Conservation (phyloP, 106 monocot genomes). For the Acorus gramineus region DNA sequence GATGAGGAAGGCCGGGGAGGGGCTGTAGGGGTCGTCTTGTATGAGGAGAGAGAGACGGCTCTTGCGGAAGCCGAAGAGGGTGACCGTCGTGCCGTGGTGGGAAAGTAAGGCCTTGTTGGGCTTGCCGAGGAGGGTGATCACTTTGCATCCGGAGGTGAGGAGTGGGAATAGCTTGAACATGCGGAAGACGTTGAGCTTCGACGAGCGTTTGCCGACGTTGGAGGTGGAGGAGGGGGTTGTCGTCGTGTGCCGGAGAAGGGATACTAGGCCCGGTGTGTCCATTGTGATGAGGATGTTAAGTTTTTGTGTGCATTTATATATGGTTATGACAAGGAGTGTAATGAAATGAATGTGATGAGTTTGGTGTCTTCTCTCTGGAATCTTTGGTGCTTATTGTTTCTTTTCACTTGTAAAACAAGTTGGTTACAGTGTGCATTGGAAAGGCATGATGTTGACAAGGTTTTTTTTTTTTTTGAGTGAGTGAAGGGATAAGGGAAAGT, state of each 20-base stretch:
- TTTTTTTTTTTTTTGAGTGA: too few species aligned
- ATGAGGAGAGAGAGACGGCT: slow-evolving; percentile 44
- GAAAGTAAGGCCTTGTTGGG: slow-evolving; percentile 34
- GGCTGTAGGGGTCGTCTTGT: slow-evolving; percentile 40
- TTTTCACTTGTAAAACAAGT: too few species aligned
- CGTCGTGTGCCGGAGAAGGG: slow-evolving; percentile 26
- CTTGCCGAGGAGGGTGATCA: slow-evolving; percentile 43
- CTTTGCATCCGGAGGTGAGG: slow-evolving; percentile 68
- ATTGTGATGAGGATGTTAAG: slow-evolving; percentile 21
- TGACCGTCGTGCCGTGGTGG: slow-evolving; percentile 47
- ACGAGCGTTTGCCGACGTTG: not conserved
- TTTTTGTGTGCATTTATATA: too few species aligned
- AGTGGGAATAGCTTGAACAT: slow-evolving; percentile 73
- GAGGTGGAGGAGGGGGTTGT: slow-evolving; percentile 1
- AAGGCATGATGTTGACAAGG: too few species aligned
- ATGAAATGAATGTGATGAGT: too few species aligned
- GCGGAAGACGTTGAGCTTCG: slow-evolving; percentile 14
- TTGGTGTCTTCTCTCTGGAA: too few species aligned
- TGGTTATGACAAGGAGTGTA: too few species aligned
- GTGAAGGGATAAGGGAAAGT: too few species aligned
- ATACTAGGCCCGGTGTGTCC: slow-evolving; percentile 21
- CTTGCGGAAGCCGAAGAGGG: slow-evolving; percentile 46
- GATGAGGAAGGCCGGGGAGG: slow-evolving; percentile 58
- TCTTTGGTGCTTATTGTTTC: too few species aligned
- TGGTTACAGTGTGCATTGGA: too few species aligned